Base-by-base conservation (phyloP, 371 early-diverging fungal genomes). In the Zychaea mexicana region DNA sequence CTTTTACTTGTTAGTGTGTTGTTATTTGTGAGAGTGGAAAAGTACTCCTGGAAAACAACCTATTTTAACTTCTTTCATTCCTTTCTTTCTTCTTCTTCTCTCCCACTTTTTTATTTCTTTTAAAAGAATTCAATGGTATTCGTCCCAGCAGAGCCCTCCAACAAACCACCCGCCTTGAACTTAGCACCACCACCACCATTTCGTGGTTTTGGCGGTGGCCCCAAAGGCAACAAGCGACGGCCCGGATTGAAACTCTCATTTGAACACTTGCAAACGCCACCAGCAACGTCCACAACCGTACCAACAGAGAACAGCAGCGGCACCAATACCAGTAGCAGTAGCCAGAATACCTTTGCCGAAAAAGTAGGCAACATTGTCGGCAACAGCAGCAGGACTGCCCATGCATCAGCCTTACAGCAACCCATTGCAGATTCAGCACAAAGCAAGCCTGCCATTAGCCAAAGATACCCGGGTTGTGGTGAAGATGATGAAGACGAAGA, bases 361-460 rank as follows among this genome's bases (percentile, higher is more conserved):
- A 68, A 77, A 55, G 61, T 80, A 24, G 78, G 73, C 13, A 68
- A 75, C 52, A 78, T 80, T 52, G 76, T 80, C 56, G 76, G 59
- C 31, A 68, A 61, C 52, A 60, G 47, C 58, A 61, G 59, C 32
- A 52, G 64, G 38, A 49, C 61, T 58, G 64, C 63, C 10, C 60
- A 60, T 19, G 47, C n/a, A n/a, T n/a, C n/a, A n/a, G n/a, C 56
- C 27, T 9, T 30, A 55, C 31, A 33, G 6, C 45, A 24, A 33
- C 26, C 57, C 10, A 22, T 56, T 24, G 21, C 39, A n/a, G 54
- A 30, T 22, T 26, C 13, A 45, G 39, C 53, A 31, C 62, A 67
- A 32, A 42, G n/a, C 42, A 42, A 36, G 36, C 15, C 8, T 42
- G 3, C 42, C 45, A 38, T 59, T 17, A 46, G 28, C 36, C 30